phyloP scores from a whole-genome alignment of 2,329 filamentous ascomycete species.

The Trichothecium roseum region DNA sequence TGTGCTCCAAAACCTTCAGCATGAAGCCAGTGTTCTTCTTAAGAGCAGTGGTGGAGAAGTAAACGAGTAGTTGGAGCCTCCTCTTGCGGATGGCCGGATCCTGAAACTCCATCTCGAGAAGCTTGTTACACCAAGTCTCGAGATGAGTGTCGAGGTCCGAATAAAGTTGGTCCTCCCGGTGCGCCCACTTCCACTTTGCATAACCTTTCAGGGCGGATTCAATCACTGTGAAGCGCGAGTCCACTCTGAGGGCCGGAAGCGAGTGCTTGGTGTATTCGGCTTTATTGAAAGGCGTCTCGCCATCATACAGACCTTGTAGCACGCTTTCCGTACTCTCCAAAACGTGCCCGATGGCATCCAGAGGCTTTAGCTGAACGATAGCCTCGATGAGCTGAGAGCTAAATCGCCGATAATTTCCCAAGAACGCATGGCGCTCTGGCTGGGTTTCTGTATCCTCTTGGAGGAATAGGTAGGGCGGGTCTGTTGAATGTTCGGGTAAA shows the following conservation, averaged over 20 bases:
- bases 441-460: conserved; percentile 91
- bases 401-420: conserved; percentile 91
- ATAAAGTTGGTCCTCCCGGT: conserved; percentile 13
- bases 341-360: conserved; percentile 81
- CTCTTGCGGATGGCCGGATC: conserved; percentile 79
- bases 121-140: conserved; percentile 60
- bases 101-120: conserved; percentile 60
- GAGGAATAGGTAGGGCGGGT: conserved; percentile 72
- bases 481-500: conserved; percentile 69
- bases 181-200: conserved; percentile 56
- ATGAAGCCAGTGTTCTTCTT: conserved; percentile 73
- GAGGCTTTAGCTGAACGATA: conserved; percentile 70
- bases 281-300: conserved; percentile 54
- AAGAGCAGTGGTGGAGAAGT: conserved; percentile 72
- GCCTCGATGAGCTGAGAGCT: conserved; percentile 79
- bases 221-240: conserved; percentile 82
- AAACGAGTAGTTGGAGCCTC: conserved; percentile 71
- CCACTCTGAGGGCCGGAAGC: conserved; percentile 64
- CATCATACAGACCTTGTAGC: conserved; percentile 65
- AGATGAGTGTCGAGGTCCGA: conserved; percentile 48
- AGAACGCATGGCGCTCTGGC: conserved; percentile 86
- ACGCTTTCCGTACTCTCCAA: conserved; percentile 67
- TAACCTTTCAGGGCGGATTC: conserved; percentile 85
- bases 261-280: conserved; percentile 58
- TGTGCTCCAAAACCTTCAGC: conserved; percentile 81